These are phyloP conservation scores for Puccinia triticina DNA, from an alignment of 1,284 basidiomycete genomes.

Conservation along the genomic window DNA sequence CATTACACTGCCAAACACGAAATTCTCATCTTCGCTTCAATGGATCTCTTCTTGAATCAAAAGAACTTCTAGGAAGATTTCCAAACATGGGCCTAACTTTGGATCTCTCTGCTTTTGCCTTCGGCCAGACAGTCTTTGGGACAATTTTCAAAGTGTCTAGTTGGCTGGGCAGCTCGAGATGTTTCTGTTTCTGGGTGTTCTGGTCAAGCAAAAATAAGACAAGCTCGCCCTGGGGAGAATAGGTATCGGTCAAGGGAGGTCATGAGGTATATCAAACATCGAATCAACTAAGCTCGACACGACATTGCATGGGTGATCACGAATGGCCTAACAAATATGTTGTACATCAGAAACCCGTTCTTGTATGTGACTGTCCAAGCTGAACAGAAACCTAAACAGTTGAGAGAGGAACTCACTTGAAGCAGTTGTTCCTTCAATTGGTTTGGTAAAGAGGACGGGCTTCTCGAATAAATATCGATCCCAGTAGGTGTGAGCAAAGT, in stretches of 20 bases:
- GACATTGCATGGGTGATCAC: not conserved
- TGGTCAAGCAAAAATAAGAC: not conserved
- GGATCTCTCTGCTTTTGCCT: too few relatives aligned
- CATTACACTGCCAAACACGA: too few relatives aligned
- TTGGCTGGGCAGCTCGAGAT: not conserved
- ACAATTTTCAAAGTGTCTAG: too few relatives aligned
- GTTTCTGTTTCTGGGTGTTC: too few relatives aligned
- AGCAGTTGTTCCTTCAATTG: conserved; percentile 55
- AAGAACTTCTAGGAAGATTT: too few relatives aligned
- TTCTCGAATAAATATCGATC: conserved; percentile 64
- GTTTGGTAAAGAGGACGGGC: conserved; percentile 55
- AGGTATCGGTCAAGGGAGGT: not conserved
- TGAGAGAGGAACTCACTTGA: conserved; percentile 3
- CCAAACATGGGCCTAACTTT: too few relatives aligned
- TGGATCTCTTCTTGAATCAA: too few relatives aligned
- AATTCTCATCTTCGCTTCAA: too few relatives aligned
- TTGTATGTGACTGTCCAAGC: not conserved
- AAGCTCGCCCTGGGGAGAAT: not conserved
- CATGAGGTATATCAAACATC: conserved; percentile 42
- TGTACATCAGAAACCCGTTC: not conserved
- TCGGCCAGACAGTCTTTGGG: too few relatives aligned
- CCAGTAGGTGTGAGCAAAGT: conserved; percentile 66
- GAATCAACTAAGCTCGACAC: conserved; percentile 23
- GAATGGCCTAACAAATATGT: conserved; percentile 29
- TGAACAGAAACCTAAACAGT: not conserved